A percentile compares a stretch with the other conserved stretches of the same genome.
Conservation (phyloP, 2,329 filamentous ascomycete genomes). For the Exophiala lecanii-corni region DNA sequence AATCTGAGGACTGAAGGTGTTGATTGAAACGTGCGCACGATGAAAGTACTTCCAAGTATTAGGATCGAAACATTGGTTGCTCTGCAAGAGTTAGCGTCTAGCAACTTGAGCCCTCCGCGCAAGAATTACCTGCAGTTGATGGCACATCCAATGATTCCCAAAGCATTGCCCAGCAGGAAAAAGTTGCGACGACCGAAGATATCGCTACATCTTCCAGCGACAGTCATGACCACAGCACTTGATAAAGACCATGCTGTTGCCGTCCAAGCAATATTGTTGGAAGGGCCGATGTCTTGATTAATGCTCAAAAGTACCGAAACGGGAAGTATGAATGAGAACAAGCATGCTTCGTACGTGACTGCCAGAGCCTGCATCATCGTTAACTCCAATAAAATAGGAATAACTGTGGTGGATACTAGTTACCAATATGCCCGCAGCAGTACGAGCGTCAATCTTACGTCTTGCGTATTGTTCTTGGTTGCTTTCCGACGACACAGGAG, state of each 20-base stretch:
- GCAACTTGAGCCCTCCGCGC: background rate
- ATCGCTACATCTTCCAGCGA: slow-evolving; percentile 14
- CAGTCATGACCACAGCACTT: slow-evolving; percentile 7
- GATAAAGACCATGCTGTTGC: slow-evolving; percentile 11
- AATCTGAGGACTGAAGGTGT: background rate
- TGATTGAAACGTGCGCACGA: slow-evolving; percentile 4
- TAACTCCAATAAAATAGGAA: background rate
- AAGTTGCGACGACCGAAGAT: slow-evolving; percentile 16
- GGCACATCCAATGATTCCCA: slow-evolving; percentile 11
- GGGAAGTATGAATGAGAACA: slow-evolving; percentile 13
- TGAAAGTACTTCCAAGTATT: slow-evolving; percentile 10
- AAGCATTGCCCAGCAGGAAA: slow-evolving; percentile 8
- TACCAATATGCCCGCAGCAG: slow-evolving; percentile 8
- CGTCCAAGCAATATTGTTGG: slow-evolving; percentile 8
- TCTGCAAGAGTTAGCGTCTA: slow-evolving; percentile 4
- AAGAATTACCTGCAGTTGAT: slow-evolving; percentile 4
- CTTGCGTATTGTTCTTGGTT: background rate
- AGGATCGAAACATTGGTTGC: slow-evolving; percentile 7
- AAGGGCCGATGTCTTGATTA: slow-evolving; percentile 14
- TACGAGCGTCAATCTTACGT: slow-evolving; percentile 6
- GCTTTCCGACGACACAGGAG: background rate
- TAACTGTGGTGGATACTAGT: background rate
- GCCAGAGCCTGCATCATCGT: slow-evolving; percentile 10
- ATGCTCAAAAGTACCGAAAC: slow-evolving; percentile 9
- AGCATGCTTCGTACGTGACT: slow-evolving; percentile 11